These are phyloP conservation scores for Entonaema liquescens DNA, from an alignment of 495 filamentous ascomycete species.

Conservation along the genomic window DNA sequence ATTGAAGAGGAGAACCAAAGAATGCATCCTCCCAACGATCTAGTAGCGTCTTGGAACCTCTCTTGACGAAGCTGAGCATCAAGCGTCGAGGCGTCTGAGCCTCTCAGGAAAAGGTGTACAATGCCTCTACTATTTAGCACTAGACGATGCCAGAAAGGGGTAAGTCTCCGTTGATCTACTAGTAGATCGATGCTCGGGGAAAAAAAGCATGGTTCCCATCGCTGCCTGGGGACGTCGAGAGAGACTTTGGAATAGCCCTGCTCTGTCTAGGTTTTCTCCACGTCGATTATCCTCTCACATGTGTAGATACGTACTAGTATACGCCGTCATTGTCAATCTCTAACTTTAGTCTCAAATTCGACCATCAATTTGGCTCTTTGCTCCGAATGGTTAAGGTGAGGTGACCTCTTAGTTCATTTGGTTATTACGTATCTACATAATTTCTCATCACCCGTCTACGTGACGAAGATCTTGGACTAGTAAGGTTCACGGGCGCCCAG, in stretches of 20 bases:
- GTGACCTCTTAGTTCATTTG: not conserved
- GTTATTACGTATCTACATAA: not conserved
- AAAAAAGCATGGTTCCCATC: slow-evolving; percentile 1
- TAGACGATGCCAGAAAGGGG: slow-evolving; percentile 10
- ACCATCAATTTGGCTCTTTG: not conserved
- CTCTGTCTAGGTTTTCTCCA: not conserved
- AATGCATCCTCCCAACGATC: not conserved
- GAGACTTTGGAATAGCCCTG: not conserved
- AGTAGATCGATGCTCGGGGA: slow-evolving; percentile 24
- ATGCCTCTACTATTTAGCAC: not conserved
- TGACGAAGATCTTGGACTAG: not conserved
- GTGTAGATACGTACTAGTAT: not conserved
- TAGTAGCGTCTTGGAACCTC: slow-evolving; percentile 1
- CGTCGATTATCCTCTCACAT: not conserved
- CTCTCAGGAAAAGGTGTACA: not conserved
- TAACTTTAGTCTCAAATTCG: not conserved
- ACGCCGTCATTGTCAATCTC: not conserved
- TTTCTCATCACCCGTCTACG: not conserved
- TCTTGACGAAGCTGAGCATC: slow-evolving; percentile 6
- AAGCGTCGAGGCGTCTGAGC: slow-evolving; percentile 6
- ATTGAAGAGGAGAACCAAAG: not conserved
- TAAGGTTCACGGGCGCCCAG: not conserved
- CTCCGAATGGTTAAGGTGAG: not conserved
- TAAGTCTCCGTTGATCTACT: slow-evolving; percentile 23
- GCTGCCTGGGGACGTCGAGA: not conserved